phyloP scores from a whole-genome alignment of 2,329 filamentous ascomycete genomes.

The Myriosclerotinia duriaeana region DNA sequence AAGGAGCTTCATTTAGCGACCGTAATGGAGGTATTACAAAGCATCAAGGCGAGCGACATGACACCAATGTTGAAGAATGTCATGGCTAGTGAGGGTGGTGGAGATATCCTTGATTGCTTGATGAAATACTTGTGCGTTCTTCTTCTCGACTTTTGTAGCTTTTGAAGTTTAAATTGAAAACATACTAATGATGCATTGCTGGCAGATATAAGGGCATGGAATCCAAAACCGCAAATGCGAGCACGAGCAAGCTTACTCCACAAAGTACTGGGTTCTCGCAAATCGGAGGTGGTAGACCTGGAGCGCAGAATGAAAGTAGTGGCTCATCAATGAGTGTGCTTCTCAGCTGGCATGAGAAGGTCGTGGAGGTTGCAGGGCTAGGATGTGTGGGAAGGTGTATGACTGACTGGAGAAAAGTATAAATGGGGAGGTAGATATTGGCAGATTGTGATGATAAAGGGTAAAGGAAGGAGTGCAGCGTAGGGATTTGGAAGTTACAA shows the following conservation, averaged over 20 bases:
- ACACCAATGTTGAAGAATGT: slow-evolving; percentile 80
- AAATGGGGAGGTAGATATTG: slow-evolving; percentile 35
- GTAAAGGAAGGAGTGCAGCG: not conserved
- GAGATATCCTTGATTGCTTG: slow-evolving; percentile 83
- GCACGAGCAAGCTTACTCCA: slow-evolving; percentile 55
- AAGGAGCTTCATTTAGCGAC: slow-evolving; percentile 84
- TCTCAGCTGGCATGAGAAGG: slow-evolving; percentile 98
- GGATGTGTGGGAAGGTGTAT: slow-evolving; percentile 92
- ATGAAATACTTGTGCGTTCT: slow-evolving; percentile 91
- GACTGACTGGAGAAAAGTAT: slow-evolving; percentile 93
- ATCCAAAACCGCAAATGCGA: slow-evolving; percentile 38
- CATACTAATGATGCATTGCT: slow-evolving; percentile 8
- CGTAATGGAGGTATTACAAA: slow-evolving; percentile 89
- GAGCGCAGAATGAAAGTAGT: slow-evolving; percentile 61
- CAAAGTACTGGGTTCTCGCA: slow-evolving; percentile 86
- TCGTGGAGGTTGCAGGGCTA: slow-evolving; percentile 87
- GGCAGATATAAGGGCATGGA: slow-evolving; percentile 88
- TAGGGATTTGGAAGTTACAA: not conserved
- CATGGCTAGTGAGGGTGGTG: slow-evolving; percentile 74
- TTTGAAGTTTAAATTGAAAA: not conserved
- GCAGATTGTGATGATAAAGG: not conserved
- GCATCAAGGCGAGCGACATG: slow-evolving; percentile 96
- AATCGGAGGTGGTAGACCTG: slow-evolving; percentile 55
- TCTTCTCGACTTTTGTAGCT: not conserved
- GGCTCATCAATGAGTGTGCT: slow-evolving; percentile 93